These are phyloP conservation scores for Ammopiptanthus mongolicus DNA, from an alignment of 306 rosid species.

Conservation along the genomic window DNA sequence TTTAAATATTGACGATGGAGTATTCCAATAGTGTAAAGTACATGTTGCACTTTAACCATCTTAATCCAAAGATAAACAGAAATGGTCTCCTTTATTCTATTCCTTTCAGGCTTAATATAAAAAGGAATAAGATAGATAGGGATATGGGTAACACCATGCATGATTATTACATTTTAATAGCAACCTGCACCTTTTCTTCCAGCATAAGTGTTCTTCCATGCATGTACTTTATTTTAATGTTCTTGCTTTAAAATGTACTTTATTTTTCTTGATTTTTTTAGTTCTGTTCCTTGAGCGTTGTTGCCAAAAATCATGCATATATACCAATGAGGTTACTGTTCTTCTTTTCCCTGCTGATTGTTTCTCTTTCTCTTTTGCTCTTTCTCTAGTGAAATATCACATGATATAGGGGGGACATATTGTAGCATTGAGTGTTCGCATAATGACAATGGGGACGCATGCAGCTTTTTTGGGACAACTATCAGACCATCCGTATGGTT, in stretches of 20 bases:
- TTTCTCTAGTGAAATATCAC: conserved; percentile 4
- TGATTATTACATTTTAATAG: background rate
- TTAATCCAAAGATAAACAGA: background rate
- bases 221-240: background rate
- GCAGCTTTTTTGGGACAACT: conserved; percentile 24
- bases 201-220: background rate
- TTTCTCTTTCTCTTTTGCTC: background rate
- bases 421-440: background rate
- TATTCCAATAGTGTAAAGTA: background rate
- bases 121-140: background rate
- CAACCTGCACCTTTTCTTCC: background rate
- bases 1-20: background rate
- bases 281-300: background rate
- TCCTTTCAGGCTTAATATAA: background rate
- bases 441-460: background rate
- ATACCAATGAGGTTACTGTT: background rate
- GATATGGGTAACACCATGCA: background rate
- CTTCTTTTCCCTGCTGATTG: background rate
- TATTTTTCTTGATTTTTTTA: background rate
- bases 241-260: background rate
- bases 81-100: background rate
- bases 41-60: background rate
- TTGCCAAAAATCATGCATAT: background rate
- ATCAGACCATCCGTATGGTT: conserved; percentile 23
- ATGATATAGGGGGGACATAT: background rate